phyloP scores from a whole-genome alignment of 768 basidiomycete species.

The Trichaptum fuscoviolaceum region DNA sequence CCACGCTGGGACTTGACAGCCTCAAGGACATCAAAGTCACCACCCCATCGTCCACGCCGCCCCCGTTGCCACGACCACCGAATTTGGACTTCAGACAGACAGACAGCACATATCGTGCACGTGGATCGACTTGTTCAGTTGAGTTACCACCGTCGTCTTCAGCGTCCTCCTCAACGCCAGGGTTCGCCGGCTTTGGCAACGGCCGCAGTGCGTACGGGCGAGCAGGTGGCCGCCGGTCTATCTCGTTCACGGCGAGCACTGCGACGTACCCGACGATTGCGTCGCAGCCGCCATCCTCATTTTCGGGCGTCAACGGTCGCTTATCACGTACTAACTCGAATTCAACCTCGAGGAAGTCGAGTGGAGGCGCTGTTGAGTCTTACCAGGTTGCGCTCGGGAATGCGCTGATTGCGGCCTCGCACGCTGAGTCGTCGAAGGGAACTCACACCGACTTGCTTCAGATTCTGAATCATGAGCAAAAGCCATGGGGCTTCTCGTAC shows the following conservation, averaged over 20 bases:
- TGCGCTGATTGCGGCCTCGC: conserved; percentile 88
- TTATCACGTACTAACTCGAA: not conserved
- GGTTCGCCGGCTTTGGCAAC: conserved; percentile 26
- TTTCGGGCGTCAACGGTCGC: conserved; percentile 3
- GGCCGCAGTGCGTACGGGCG: conserved; percentile 33
- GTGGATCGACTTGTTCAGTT: conserved; percentile 14
- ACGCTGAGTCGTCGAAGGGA: conserved; percentile 90
- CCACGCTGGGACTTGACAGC: conserved; percentile 48
- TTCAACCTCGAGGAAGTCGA: not conserved
- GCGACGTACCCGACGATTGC: conserved; percentile 27
- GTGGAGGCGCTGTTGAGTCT: conserved; percentile 25
- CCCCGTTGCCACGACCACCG: conserved; percentile 12
- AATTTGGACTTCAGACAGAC: conserved; percentile 45
- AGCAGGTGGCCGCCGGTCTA: conserved; percentile 57
- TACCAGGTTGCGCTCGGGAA: conserved; percentile 78
- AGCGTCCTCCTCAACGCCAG: conserved; percentile 21
- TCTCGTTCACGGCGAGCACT: conserved; percentile 47
- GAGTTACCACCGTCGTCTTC: conserved; percentile 18
- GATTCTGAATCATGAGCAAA: conserved; percentile 86
- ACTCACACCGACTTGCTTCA: conserved; percentile 87
- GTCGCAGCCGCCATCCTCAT: not conserved
- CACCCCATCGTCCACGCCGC: conserved; percentile 14
- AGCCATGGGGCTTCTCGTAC: conserved; percentile 90
- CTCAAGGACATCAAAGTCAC: conserved; percentile 5
- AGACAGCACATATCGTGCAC: conserved; percentile 7